Base-by-base conservation (phyloP, 352 stramenopile species). In the Pilasporangium apinafurcum region DNA sequence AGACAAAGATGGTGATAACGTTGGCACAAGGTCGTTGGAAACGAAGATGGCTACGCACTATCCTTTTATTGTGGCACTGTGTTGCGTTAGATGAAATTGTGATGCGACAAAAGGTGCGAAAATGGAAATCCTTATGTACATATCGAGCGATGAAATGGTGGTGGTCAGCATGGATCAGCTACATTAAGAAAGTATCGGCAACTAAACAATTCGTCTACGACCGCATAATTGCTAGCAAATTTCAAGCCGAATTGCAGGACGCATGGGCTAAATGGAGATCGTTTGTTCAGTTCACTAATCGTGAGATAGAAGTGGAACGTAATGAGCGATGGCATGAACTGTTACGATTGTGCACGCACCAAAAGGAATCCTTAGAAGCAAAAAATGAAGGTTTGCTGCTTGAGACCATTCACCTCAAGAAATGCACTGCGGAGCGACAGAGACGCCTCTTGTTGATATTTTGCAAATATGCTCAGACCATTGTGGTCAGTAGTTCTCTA, bases 311-410 rank as follows among this genome's bases (percentile, higher is more conserved):
- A 28, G 43, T 16, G 5, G 14, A 9, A 12, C 10, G 40, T n/a
- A n/a, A n/a, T n/a, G n/a, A 28, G 28, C 14, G 5, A 30, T 29
- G 24, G 16, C 21, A 44, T 26, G 37, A 29, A 43, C 41, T 25
- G 9, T 29, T 7, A 18, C 36, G 12, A 9, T 33, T 26, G 18
- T 44, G 17, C 20, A 43, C 56, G n/a, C 33, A 9, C 1, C 37
- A 56, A 25, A 25, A 51, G 9, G 34, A 39, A 17, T 37, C 47
- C n/a, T 43, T 70, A 1, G 48, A 55, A 10, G 28, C 16, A 7
- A 56, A 45, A 2, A 53, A 52, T n/a, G 52, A 67, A 39, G 18
- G 31, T 8, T 18, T 70, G 48, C 31, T 66, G 7, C 32, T 70
- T 0, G 37, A 62, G 24, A 56, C 43, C 3, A 18, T 62, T 2